Percentiles rank a stretch among this genome's conserved stretches.
phyloP scores from a whole-genome alignment of 345 rosid species.

The Sonneratia alba region DNA sequence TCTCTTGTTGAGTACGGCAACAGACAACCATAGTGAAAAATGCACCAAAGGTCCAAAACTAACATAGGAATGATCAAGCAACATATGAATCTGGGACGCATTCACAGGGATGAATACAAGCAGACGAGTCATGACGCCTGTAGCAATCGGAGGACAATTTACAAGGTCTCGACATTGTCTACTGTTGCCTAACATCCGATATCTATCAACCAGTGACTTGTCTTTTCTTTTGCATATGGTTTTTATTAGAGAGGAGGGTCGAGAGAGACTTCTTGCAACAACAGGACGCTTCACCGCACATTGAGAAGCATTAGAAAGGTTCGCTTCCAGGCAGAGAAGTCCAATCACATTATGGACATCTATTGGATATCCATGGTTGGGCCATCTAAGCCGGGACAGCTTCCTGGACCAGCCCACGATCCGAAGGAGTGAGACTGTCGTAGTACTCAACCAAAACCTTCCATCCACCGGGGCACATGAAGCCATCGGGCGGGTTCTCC shows the following conservation, averaged over 20 bases:
- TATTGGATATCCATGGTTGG: not conserved
- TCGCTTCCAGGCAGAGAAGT: not conserved
- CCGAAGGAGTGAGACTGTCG: slow-evolving; percentile 49
- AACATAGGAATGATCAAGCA: not conserved
- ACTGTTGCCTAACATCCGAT: not conserved
- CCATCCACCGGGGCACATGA: slow-evolving; percentile 99
- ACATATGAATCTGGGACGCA: not conserved
- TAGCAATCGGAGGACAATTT: not conserved
- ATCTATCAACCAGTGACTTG: not conserved
- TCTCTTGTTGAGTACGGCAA: no score
- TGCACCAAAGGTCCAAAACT: not conserved
- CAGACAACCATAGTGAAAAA: not conserved
- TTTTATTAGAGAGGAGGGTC: not conserved
- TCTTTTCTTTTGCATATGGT: not conserved
- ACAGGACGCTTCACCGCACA: not conserved
- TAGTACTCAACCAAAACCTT: slow-evolving; percentile 82
- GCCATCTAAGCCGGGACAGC: slow-evolving; percentile 43
- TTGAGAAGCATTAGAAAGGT: not conserved
- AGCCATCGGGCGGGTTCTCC: slow-evolving; percentile 90
- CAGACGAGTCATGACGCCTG: not conserved
- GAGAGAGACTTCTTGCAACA: not conserved
- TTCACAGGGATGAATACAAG: not conserved
- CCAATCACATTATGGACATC: not conserved
- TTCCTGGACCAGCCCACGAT: slow-evolving; percentile 43
- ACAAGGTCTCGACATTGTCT: not conserved